These are phyloP conservation scores for Saccharomycopsis hybrid DNA, from an alignment of 1,139 yeast species.

Conservation along the genomic window DNA sequence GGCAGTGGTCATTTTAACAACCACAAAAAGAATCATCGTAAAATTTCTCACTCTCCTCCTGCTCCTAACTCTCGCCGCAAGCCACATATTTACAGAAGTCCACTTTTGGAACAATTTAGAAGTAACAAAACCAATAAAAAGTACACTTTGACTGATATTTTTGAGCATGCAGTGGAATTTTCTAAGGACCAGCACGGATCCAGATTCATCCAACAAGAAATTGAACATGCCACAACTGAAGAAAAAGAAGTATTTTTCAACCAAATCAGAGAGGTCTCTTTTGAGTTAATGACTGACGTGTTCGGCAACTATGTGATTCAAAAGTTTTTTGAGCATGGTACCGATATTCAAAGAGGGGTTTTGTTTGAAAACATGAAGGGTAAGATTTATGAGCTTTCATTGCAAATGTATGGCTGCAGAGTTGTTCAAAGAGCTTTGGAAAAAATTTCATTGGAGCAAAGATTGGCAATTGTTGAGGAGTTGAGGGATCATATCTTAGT, in stretches of 20 bases:
- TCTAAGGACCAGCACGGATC: conserved; percentile 97
- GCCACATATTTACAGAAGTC: conserved; percentile 58
- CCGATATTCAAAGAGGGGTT: conserved; percentile 59
- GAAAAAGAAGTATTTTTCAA: conserved; percentile 80
- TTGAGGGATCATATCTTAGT: conserved; percentile 61
- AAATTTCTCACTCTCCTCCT: conserved; percentile 13
- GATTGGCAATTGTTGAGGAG: conserved; percentile 64
- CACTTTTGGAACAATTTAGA: conserved; percentile 82
- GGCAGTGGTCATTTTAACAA: not conserved
- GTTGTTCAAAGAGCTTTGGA: conserved; percentile 94
- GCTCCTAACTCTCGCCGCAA: conserved; percentile 20
- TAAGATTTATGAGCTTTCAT: conserved; percentile 65
- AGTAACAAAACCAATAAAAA: conserved; percentile 57
- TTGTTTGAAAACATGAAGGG: conserved; percentile 73
- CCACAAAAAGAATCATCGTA: conserved; percentile 4
- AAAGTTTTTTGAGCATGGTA: conserved; percentile 83
- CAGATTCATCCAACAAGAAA: conserved; percentile 85
- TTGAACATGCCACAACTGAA: conserved; percentile 55
- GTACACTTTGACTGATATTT: conserved; percentile 63
- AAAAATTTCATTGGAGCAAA: conserved; percentile 59
- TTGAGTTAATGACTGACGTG: conserved; percentile 89
- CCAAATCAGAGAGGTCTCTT: conserved; percentile 70
- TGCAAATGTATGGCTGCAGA: conserved; percentile 97
- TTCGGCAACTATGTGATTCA: conserved; percentile 98
- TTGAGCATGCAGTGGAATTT: conserved; percentile 86